These are phyloP conservation scores for Dunaliella primolecta DNA, from an alignment of 139 green algal species.

Conservation along the genomic window DNA sequence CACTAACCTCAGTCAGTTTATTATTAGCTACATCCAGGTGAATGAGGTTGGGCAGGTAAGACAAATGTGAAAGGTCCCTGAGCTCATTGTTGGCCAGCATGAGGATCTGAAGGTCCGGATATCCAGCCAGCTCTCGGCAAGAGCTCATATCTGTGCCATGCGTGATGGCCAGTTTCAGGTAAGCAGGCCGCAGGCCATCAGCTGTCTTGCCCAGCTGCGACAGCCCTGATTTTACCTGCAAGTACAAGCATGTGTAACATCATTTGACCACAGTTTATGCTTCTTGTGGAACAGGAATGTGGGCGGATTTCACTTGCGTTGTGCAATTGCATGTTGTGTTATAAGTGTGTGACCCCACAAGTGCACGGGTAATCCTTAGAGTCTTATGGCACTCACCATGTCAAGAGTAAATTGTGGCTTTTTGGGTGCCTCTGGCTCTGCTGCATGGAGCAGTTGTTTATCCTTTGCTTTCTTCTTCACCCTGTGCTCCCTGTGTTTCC, in stretches of 20 bases:
- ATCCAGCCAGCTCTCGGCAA: slow-evolving; percentile 18
- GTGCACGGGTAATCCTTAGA: too few relatives aligned
- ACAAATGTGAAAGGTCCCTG: slow-evolving; percentile 30
- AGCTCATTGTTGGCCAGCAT: slow-evolving; percentile 45
- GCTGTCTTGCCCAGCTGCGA: slow-evolving; percentile 47
- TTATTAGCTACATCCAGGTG: slow-evolving; percentile 51
- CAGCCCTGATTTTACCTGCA: slow-evolving; percentile 36
- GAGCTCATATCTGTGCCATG: slow-evolving; percentile 33
- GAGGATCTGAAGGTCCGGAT: slow-evolving; percentile 47
- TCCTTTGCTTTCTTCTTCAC: too few relatives aligned
- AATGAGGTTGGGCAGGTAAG: slow-evolving; percentile 39
- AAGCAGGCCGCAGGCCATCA: slow-evolving; percentile 34
- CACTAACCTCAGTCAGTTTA: slow-evolving; percentile 51
- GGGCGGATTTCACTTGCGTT: too few relatives aligned
- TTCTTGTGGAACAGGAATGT: too few relatives aligned
- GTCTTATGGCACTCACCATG: too few relatives aligned
- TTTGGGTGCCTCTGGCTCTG: too few relatives aligned
- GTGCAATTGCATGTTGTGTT: not conserved
- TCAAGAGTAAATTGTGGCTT: too few relatives aligned
- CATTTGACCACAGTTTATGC: too few relatives aligned
- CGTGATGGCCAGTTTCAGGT: slow-evolving; percentile 29
- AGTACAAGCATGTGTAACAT: too few relatives aligned
- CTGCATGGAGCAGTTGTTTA: too few relatives aligned
- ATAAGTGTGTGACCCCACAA: too few relatives aligned
- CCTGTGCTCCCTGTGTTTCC: too few relatives aligned